Conservation (phyloP, 164 flowering plant genomes). For the Platanus orientalis region DNA sequence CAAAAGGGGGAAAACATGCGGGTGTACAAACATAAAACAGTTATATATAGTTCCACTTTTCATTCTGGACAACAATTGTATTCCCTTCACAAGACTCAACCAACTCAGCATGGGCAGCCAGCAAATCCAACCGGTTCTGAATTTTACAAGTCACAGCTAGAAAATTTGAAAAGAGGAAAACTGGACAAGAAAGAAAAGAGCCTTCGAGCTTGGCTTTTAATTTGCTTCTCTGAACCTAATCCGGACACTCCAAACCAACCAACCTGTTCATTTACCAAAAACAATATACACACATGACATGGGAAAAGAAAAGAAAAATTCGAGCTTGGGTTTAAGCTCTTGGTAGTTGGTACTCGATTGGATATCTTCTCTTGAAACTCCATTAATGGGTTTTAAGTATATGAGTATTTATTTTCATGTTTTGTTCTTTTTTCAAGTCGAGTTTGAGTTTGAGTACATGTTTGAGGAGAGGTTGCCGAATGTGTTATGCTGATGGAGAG, state of each 20-base stretch:
- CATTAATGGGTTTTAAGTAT: neutral
- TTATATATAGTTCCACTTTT: neutral
- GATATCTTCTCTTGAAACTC: neutral
- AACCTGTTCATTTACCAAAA: neutral
- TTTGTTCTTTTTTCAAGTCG: neutral
- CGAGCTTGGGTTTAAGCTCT: neutral
- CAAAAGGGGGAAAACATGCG: neutral
- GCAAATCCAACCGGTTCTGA: neutral
- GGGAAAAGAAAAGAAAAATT: neutral
- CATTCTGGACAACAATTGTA: neutral
- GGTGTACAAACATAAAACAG: neutral
- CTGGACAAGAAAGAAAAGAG: neutral
- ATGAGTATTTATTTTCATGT: too few species aligned
- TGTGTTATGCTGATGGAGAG: constrained; percentile 45
- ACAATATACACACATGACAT: neutral
- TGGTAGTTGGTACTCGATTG: too few species aligned
- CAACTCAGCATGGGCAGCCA: neutral
- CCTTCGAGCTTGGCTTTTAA: too few species aligned
- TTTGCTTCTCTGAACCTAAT: neutral
- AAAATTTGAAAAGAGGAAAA: neutral
- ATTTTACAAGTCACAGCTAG: neutral
- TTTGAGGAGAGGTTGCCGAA: constrained; percentile 6
- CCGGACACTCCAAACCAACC: neutral
- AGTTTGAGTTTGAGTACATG: neutral
- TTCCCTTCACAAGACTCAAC: neutral